Conservation (phyloP, 1,284 basidiomycete species). For the Moesziomyces globuligerus region DNA sequence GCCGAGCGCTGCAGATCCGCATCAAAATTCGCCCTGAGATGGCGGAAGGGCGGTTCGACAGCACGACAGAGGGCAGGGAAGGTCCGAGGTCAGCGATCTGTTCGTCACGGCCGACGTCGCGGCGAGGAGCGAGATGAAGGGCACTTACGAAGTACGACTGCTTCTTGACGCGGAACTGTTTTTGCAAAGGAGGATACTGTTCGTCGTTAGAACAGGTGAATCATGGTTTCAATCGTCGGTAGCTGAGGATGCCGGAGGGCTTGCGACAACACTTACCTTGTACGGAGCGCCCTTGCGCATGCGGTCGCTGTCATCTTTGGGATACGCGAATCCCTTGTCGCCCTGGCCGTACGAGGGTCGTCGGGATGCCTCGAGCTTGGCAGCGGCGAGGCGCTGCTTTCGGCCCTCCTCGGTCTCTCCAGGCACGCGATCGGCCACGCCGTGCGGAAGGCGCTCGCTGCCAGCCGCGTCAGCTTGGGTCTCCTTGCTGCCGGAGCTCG, state of each 20-base stretch:
- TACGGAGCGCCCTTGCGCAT: slow-evolving; percentile 58
- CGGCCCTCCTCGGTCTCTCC: slow-evolving; percentile 61
- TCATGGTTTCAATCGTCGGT: slow-evolving; percentile 25
- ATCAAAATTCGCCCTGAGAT: slow-evolving; percentile 12
- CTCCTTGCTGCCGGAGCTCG: slow-evolving; percentile 9
- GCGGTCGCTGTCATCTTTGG: slow-evolving; percentile 59
- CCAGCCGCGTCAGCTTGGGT: slow-evolving; percentile 16
- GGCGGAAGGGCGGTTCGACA: not conserved
- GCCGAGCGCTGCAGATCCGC: not conserved
- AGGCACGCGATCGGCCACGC: slow-evolving; percentile 49
- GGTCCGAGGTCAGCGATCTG: not conserved
- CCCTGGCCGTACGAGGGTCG: slow-evolving; percentile 58
- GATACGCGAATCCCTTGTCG: slow-evolving; percentile 53
- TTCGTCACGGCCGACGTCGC: too few relatives aligned
- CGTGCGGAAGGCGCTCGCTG: slow-evolving; percentile 33
- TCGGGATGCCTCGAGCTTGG: slow-evolving; percentile 51
- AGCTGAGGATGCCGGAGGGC: not conserved
- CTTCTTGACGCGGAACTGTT: slow-evolving; percentile 61
- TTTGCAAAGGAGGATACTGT: slow-evolving; percentile 58
- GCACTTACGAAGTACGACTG: slow-evolving; percentile 59
- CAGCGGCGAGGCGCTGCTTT: slow-evolving; percentile 53
- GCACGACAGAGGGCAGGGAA: not conserved
- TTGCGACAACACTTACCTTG: slow-evolving; percentile 47
- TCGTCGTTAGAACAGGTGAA: slow-evolving; percentile 45
- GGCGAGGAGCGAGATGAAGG: not conserved